Evolutionary conservation across 352 stramenopile genomes (phyloP).

Genomic region (Pythium myriotylum): DNA sequence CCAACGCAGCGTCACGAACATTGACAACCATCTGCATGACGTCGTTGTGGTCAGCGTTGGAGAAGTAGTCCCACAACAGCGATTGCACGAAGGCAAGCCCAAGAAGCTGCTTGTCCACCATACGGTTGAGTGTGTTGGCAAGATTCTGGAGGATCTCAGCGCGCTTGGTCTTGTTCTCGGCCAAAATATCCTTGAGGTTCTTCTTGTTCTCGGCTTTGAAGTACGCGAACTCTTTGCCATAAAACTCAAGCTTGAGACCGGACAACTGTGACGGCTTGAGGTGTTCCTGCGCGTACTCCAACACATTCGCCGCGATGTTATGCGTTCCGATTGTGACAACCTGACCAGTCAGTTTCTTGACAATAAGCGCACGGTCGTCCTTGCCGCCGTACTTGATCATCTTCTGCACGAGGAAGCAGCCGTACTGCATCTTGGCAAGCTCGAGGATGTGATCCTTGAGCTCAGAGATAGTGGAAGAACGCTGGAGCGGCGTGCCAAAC

Average conservation of each 20-base stretch:
- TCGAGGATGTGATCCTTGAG: constrained; percentile 93
- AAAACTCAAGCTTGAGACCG: constrained; percentile 89
- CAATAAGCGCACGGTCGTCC: constrained; percentile 73
- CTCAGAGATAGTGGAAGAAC: constrained; percentile 88
- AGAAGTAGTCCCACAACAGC: constrained; percentile 90
- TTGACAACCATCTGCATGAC: constrained; percentile 87
- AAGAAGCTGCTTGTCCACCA: constrained; percentile 90
- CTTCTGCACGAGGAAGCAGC: constrained; percentile 97
- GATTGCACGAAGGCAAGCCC: constrained; percentile 88
- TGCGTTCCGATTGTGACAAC: constrained; percentile 94
- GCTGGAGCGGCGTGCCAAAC: constrained; percentile 90
- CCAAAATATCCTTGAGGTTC: constrained; percentile 75
- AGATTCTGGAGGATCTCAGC: constrained; percentile 76
- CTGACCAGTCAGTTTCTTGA: constrained; percentile 93
- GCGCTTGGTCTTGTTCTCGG: constrained; percentile 69
- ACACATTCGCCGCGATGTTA: constrained; percentile 92
- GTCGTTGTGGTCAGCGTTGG: constrained; percentile 74
- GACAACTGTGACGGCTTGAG: constrained; percentile 86
- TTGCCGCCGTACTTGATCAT: constrained; percentile 94
- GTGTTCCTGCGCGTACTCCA: constrained; percentile 91
- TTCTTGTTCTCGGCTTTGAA: constrained; percentile 86
- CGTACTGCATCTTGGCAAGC: constrained; percentile 96
- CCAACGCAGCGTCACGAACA: constrained; percentile 83
- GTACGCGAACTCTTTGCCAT: constrained; percentile 88
- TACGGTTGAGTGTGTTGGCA: constrained; percentile 73